A percentile compares a stretch with the other conserved stretches of the same genome.
Conservation (phyloP, 108 stramenopile species). For the Chaetoceros muelleri region DNA sequence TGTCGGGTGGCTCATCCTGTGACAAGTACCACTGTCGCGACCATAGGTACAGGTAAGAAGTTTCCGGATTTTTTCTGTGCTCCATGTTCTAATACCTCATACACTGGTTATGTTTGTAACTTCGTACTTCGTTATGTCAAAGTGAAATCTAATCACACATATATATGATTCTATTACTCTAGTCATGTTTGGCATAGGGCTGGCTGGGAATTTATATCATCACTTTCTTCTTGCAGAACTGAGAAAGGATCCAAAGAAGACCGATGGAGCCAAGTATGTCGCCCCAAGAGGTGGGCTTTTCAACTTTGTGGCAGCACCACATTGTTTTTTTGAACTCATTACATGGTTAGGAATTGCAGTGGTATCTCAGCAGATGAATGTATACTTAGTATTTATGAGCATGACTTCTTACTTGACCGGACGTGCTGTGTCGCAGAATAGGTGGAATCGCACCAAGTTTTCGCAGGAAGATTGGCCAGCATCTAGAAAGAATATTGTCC, state of each 20-base stretch:
- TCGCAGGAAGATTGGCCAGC: constrained; percentile 36
- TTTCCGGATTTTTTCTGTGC: too few relatives aligned
- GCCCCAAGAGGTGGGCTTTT: constrained; percentile 53
- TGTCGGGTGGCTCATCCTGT: constrained; percentile 9
- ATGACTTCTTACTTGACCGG: constrained; percentile 45
- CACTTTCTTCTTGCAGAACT: constrained; percentile 41
- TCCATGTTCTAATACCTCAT: too few relatives aligned
- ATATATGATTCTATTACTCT: constrained; percentile 2
- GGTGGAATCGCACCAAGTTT: constrained; percentile 39
- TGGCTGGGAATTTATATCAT: constrained; percentile 56
- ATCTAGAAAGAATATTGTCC: constrained; percentile 35
- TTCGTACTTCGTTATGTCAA: too few relatives aligned
- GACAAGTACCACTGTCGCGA: background rate
- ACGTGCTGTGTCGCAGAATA: constrained; percentile 39
- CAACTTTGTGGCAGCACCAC: constrained; percentile 42
- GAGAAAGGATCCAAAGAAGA: constrained; percentile 13
- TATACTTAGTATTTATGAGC: constrained; percentile 16
- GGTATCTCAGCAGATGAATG: constrained; percentile 28
- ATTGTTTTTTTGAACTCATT: constrained; percentile 57
- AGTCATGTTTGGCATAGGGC: constrained; percentile 30
- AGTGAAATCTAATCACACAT: too few relatives aligned
- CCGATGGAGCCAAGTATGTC: constrained; percentile 19
- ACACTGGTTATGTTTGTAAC: too few relatives aligned
- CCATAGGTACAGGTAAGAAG: background rate
- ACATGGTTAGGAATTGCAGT: constrained; percentile 55